Evolutionary conservation across 2,329 filamentous ascomycete species (phyloP).

Genomic region (Epichloe sibirici): DNA sequence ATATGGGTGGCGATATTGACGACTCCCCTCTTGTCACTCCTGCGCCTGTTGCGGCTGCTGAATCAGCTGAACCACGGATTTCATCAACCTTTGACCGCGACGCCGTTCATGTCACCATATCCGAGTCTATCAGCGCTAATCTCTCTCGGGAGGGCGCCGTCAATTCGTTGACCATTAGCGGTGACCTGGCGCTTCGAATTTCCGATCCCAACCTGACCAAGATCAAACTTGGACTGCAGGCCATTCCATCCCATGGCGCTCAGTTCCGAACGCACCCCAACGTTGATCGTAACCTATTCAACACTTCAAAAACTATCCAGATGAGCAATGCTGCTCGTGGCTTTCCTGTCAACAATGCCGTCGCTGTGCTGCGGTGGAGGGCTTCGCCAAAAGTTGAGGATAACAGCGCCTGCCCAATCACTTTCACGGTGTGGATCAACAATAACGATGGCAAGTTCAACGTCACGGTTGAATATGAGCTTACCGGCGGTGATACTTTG

Average conservation of each 20-base stretch:
- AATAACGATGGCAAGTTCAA: conserved; percentile 74
- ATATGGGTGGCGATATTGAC: conserved; percentile 78
- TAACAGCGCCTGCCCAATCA: conserved; percentile 72
- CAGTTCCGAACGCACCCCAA: conserved; percentile 96
- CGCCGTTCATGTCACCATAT: conserved; percentile 76
- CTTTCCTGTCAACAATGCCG: conserved; percentile 89
- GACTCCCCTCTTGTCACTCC: conserved; percentile 63
- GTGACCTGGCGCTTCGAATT: conserved; percentile 84
- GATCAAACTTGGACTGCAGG: conserved; percentile 70
- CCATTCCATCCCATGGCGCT: conserved; percentile 67
- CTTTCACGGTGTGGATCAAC: conserved; percentile 96
- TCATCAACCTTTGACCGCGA: conserved; percentile 66
- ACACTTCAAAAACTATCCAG: conserved; percentile 70
- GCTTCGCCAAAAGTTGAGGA: conserved; percentile 73
- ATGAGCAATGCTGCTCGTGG: conserved; percentile 78
- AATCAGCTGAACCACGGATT: conserved; percentile 40
- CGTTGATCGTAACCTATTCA: conserved; percentile 83
- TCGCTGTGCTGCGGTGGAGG: conserved; percentile 89
- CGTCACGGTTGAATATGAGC: conserved; percentile 90
- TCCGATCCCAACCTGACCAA: conserved; percentile 82
- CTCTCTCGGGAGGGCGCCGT: conserved; percentile 78
- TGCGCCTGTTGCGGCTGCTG: conserved; percentile 36
- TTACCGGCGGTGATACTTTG: conserved; percentile 66
- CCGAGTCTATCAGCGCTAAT: conserved; percentile 82
- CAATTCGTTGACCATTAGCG: conserved; percentile 78